Conservation (phyloP, 164 flowering plant species). For the Piper betle region DNA sequence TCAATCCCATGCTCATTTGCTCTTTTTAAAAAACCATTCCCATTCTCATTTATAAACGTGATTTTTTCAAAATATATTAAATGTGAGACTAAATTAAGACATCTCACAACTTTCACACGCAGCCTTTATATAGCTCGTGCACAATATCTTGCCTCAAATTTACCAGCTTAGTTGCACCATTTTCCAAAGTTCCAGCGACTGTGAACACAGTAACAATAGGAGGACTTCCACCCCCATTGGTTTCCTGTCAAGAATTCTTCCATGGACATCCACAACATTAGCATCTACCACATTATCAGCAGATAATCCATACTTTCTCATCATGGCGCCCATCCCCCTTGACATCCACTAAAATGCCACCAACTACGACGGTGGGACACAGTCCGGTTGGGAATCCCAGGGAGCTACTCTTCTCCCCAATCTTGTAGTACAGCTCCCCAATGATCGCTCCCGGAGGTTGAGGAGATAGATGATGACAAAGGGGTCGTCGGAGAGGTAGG, state of each 20-base stretch:
- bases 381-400: conserved; percentile 18
- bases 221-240: conserved; percentile 14
- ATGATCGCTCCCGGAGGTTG: conserved; percentile 10
- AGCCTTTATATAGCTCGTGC: conserved; percentile 1
- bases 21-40: conserved; percentile 2
- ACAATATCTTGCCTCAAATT: conserved; percentile 7
- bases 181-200: not conserved
- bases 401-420: conserved; percentile 5
- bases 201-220: conserved; percentile 12
- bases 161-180: not conserved
- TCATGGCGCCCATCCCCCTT: conserved; percentile 1
- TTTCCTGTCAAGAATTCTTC: conserved; percentile 8
- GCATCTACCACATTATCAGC: conserved; percentile 16
- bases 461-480: conserved; percentile 16
- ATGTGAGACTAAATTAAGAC: no score
- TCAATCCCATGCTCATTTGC: not conserved
- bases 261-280: conserved; percentile 6
- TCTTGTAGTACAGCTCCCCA: conserved; percentile 12
- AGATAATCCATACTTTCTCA: conserved; percentile 4
- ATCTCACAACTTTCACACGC: no score
- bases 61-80: no score
- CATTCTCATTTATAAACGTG: no score
- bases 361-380: conserved; percentile 9
- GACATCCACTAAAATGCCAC: conserved; percentile 5
- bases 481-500: conserved; percentile 4